These are phyloP conservation scores for Ogataea methylovora DNA, from an alignment of 805 yeast genomes.

Conservation along the genomic window DNA sequence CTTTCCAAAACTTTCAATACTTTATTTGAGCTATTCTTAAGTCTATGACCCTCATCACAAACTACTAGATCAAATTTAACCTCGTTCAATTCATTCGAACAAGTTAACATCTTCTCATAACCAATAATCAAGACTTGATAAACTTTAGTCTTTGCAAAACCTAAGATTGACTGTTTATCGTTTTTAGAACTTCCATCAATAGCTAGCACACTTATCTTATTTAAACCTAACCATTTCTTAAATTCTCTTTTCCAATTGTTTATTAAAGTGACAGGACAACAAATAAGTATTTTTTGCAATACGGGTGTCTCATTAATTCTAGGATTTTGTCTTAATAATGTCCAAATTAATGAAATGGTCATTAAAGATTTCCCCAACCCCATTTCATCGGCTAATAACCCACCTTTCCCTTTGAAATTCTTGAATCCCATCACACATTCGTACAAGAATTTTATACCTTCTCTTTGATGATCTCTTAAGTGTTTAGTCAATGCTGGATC, in stretches of 20 bases:
- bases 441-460: conserved; percentile 76
- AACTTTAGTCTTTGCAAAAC: conserved; percentile 59
- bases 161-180: conserved; percentile 49
- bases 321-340: conserved; percentile 65
- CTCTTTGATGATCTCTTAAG: conserved; percentile 80
- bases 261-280: conserved; percentile 87
- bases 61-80: conserved; percentile 60
- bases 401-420: conserved; percentile 51
- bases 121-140: conserved; percentile 83
- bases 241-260: conserved; percentile 87
- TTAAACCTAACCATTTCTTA: conserved; percentile 74
- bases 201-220: conserved; percentile 59
- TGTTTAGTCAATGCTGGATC: conserved; percentile 47
- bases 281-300: conserved; percentile 59
- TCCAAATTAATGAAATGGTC: conserved; percentile 81
- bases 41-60: conserved; percentile 94
- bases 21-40: conserved; percentile 70
- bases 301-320: conserved; percentile 26
- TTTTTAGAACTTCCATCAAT: conserved; percentile 42
- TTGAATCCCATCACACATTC: conserved; percentile 73
- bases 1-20: conserved; percentile 54
- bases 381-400: conserved; percentile 94
- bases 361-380: conserved; percentile 80
- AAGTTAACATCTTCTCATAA: conserved; percentile 68
- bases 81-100: conserved; percentile 41